Percentiles rank a stretch among this genome's conserved stretches.
These are phyloP conservation scores for Phaeomoniella chlamydospora DNA, from an alignment of 2,329 filamentous ascomycete species.

Conservation along the genomic window DNA sequence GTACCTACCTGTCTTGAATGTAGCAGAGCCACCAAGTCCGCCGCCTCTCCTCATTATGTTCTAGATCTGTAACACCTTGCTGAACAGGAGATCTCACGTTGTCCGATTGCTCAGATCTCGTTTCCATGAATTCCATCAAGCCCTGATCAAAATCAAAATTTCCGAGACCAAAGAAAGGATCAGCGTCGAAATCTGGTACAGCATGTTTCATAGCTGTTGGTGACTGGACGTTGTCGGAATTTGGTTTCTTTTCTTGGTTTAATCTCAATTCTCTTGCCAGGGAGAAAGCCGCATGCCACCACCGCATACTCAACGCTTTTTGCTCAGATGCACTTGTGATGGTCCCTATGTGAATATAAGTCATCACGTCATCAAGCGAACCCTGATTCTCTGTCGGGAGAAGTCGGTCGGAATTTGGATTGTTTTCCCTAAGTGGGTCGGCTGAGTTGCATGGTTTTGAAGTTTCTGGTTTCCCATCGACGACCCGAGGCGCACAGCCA, in stretches of 20 bases:
- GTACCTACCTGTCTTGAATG: constrained; percentile 30
- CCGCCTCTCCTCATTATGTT: constrained; percentile 31
- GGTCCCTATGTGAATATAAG: constrained; percentile 9
- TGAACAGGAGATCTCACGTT: constrained; percentile 15
- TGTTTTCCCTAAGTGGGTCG: constrained; percentile 5
- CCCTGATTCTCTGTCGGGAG: constrained; percentile 6
- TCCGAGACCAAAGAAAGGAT: constrained; percentile 20
- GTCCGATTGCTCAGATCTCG: constrained; percentile 6
- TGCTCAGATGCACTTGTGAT: constrained; percentile 10
- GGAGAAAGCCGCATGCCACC: constrained; percentile 9
- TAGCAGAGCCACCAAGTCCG: constrained; percentile 35
- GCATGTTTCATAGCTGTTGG: constrained; percentile 1
- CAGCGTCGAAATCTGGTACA: constrained; percentile 29
- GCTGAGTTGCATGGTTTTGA: constrained; percentile 6
- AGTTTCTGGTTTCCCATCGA: constrained; percentile 2
- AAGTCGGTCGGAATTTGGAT: constrained; percentile 7
- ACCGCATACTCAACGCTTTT: constrained; percentile 10
- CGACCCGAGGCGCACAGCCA: constrained; percentile 5
- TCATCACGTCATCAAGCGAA: constrained; percentile 9
- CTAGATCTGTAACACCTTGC: constrained; percentile 19
- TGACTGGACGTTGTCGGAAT: constrained; percentile 4
- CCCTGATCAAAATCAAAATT: constrained; percentile 17
- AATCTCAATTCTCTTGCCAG: constrained; percentile 9
- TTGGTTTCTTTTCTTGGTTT: constrained; percentile 6
- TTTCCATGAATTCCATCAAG: constrained; percentile 23